Evolutionary conservation across 306 rosid species (phyloP).

Genomic region (Castanospermum australe): DNA sequence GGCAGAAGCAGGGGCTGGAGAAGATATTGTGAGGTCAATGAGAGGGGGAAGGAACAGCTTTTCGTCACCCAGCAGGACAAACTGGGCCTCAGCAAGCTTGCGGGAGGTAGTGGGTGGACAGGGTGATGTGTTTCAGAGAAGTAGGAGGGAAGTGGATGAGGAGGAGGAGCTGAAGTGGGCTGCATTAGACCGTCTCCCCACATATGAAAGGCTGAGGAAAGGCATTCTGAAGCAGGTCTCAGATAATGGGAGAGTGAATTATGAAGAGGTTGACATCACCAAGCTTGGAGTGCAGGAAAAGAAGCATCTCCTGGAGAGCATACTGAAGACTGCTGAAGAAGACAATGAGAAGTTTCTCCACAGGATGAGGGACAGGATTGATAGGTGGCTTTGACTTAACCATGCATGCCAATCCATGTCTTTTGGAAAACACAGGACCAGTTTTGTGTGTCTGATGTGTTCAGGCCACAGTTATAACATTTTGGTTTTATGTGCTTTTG

Average conservation of each 20-base stretch:
- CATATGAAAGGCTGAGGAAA: conserved; percentile 68
- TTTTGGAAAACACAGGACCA: no score
- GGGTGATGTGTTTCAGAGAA: conserved; percentile 26
- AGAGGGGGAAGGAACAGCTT: conserved; percentile 24
- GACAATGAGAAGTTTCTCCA: conserved; percentile 68
- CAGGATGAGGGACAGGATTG: conserved; percentile 49
- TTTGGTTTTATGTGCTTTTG: neutral
- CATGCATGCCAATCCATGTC: neutral
- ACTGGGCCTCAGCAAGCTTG: conserved; percentile 26
- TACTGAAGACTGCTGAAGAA: conserved; percentile 57
- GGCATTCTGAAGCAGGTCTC: conserved; percentile 58
- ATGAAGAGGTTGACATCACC: conserved; percentile 60
- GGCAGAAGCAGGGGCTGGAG: conserved; percentile 21
- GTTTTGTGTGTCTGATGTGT: neutral
- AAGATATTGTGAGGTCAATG: conserved; percentile 26
- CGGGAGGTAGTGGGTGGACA: neutral
- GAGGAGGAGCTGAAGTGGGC: conserved; percentile 83
- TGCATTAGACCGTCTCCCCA: conserved; percentile 74
- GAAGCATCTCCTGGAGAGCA: conserved; percentile 55
- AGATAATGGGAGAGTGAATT: conserved; percentile 55
- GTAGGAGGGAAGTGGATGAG: conserved; percentile 49
- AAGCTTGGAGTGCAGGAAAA: conserved; percentile 56
- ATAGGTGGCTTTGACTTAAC: neutral
- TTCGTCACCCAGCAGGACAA: conserved; percentile 25
- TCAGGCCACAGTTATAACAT: neutral